Base-by-base conservation (phyloP, 1,284 basidiomycete species). In the Fomitopsis pinicola region DNA sequence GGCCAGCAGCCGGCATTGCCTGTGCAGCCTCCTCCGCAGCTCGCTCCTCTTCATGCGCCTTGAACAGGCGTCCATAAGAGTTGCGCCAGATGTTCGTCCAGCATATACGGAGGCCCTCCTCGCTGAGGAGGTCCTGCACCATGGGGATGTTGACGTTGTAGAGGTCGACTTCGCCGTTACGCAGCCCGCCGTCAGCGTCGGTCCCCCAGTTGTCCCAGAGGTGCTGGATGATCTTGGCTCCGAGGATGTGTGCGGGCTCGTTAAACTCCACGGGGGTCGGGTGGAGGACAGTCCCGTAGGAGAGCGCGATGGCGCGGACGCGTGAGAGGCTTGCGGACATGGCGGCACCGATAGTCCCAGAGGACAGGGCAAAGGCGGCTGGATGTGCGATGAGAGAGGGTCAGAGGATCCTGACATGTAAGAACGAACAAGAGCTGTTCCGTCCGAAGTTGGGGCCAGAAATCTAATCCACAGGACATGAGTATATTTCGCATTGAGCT, bases 321-420 rank as follows among this genome's bases (percentile, higher is more conserved):
- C 82, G 78, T 30, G 91, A 89, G 53, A 96, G 76, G 1, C 93
- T 87, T 1, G 89, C 86, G 15, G 91, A 90, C 68, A 97, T 78
- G 1, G 95, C 91, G 1, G 94, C 94, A 44, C 95, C 95, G 63
- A 97, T 82, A 1, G 95, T 97, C 0, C 95, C 95, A 22, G 92
- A 94, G 0, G 92, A 94, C 45, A 96, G 79, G 5, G 90, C 82
- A 71, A 95, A 94, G 1, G 94, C 93, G 42, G 92, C 90, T 91
- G 67, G 3, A 28, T 48, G 22, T 2, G 6, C 26, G 1, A 22
- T 48, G 9, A 33, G 38, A 40, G 5, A 10, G 52, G 15, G 52
- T 38, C 3, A 9, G 52, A 3, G n/a, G 17, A 54, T 17, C 0
- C 33, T 8, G 12, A 22, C 12, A 19, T 12, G 8, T 19, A 19